A percentile compares a stretch with the other conserved stretches of the same genome.
These are phyloP conservation scores for Psilocybe sp. DNA, from an alignment of 768 basidiomycete species.

Conservation along the genomic window DNA sequence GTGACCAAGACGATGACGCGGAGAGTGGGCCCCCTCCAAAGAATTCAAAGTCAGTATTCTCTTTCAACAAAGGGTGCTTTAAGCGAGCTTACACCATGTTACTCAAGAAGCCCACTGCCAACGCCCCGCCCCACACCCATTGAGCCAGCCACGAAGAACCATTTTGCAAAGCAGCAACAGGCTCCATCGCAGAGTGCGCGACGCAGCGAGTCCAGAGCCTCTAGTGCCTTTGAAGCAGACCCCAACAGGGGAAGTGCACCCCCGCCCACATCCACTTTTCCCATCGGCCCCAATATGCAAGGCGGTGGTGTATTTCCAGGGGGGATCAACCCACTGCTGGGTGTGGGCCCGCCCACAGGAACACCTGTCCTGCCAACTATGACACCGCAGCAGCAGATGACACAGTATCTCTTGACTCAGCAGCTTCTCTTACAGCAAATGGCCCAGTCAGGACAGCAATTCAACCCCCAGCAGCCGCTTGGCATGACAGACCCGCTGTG, in stretches of 20 bases:
- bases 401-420: no score
- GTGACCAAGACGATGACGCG: conserved; percentile 32
- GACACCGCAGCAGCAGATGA: not conserved
- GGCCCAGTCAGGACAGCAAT: not conserved
- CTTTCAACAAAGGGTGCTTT: conserved; percentile 9
- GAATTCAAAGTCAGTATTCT: conserved; percentile 40
- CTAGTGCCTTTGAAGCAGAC: no score
- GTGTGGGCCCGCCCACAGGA: not conserved
- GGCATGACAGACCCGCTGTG: no score
- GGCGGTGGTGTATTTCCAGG: no score
- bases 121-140: conserved; percentile 60
- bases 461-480: not conserved
- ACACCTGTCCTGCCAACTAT: not conserved
- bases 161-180: no score
- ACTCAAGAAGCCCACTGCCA: conserved; percentile 56
- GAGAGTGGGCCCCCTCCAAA: conserved; percentile 25
- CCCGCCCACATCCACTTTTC: not conserved
- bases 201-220: no score
- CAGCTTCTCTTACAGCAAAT: no score
- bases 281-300: not conserved
- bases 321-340: no score
- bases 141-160: conserved; percentile 12
- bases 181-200: no score
- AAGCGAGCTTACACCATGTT: conserved; percentile 10
- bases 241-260: not conserved